Base-by-base conservation (phyloP, 768 basidiomycete species). In the Hebeloma cylindrosporum region DNA sequence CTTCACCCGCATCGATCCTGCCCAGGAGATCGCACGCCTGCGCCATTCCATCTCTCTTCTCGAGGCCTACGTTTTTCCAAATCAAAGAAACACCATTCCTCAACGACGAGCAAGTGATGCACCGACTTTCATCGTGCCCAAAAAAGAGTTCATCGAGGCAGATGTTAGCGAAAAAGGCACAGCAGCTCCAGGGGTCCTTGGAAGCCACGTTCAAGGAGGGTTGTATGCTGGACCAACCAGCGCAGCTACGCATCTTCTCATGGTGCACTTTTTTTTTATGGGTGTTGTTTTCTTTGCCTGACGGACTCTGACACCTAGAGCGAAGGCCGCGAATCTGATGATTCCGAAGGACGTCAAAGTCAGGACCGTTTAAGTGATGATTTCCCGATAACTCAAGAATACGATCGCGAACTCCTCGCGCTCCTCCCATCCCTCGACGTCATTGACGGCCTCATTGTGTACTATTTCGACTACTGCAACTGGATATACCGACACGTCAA, bases 401-500 rank as follows among this genome's bases (percentile, higher is more conserved):
- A 85, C 54, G 88, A 91, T 66, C 74, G 78, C 33, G 88, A 91
- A 61, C 73, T 92, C 7, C 75, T 88, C 49, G 69, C 73, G 3
- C 64, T 76, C 44, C 75, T 92, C 2, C 88, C 88, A 2, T 67
- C 77, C 14, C 63, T 84, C 41, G 77, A 83, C 34, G 69, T 82
- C 40, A 82, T 90, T 55, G 88, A 91, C 57, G 77, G 74, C 13
- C 79, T 92, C 40, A 73, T 92, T 58, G 65, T 67, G 36, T 84
- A 82, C 65, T 91, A 92, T 64, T 90, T 90, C 56, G 85, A 88
- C 53, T 87, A 86, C 59, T 88, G 87, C 74, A 89, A 86, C 63
- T 92, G 88, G 88, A 80, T 90, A 40, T 88, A 89, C 64, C 81
- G 85, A 29, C 83, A 88, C 59, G 77, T 91, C 47, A 83, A 88